Percentiles rank a stretch among this genome's conserved stretches.
Conservation (phyloP, 257 asterid genomes). For the Solanum tarapatanum region DNA sequence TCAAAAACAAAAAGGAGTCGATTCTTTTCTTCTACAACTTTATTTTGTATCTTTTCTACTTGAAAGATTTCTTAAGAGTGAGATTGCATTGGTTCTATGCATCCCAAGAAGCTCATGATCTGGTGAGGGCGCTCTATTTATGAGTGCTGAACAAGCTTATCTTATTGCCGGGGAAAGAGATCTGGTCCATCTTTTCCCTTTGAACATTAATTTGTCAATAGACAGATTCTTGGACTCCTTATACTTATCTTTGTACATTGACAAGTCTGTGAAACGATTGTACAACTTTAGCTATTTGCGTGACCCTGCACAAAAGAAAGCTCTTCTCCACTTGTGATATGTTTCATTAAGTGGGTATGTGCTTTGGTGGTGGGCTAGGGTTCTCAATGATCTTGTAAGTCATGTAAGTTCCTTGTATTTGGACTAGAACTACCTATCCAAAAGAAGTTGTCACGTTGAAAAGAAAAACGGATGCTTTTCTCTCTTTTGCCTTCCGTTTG, state of each 20-base stretch:
- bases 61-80: neutral
- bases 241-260: neutral
- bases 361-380: neutral
- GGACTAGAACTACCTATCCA: neutral
- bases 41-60: neutral
- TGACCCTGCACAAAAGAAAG: neutral
- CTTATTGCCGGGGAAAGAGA: neutral
- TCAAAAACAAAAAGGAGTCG: neutral
- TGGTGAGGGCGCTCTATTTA: neutral
- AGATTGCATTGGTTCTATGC: neutral
- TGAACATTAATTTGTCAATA: neutral
- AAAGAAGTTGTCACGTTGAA: neutral
- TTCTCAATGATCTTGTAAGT: neutral
- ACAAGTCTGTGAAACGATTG: neutral
- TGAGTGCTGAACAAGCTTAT: neutral
- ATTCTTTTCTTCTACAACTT: neutral
- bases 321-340: neutral
- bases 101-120: neutral
- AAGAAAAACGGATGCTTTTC: neutral
- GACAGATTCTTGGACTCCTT: neutral
- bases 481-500: neutral
- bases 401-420: neutral
- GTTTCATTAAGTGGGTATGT: neutral
- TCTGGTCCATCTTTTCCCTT: neutral
- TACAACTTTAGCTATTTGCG: neutral